phyloP scores from a whole-genome alignment of 1,139 yeast genomes.

The Scheffersomyces illinoinensis region DNA sequence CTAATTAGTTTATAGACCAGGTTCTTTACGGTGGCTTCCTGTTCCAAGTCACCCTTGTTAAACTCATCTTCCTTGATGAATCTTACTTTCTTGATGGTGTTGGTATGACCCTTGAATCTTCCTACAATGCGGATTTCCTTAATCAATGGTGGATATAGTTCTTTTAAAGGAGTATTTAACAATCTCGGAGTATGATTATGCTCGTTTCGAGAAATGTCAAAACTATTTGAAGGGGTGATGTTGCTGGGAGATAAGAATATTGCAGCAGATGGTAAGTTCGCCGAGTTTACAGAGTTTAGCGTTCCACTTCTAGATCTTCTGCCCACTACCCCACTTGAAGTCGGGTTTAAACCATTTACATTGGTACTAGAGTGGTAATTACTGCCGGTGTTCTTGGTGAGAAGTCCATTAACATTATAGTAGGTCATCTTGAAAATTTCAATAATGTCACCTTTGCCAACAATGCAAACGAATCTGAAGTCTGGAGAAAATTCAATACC shows the following conservation, averaged over 20 bases:
- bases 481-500: constrained; percentile 65
- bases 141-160: constrained; percentile 36
- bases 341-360: constrained; percentile 8
- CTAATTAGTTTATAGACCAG: constrained; percentile 58
- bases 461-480: constrained; percentile 57
- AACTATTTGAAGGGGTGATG: constrained; percentile 22
- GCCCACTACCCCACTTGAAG: constrained; percentile 9
- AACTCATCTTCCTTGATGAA: constrained; percentile 24
- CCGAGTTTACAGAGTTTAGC: constrained; percentile 29
- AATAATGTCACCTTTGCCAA: constrained; percentile 61
- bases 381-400: constrained; percentile 18
- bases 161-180: constrained; percentile 1
- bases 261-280: constrained; percentile 7
- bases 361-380: constrained; percentile 16
- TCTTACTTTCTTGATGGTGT: constrained; percentile 56
- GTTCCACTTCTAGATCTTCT: constrained; percentile 44
- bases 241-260: constrained; percentile 22
- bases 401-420: constrained; percentile 37
- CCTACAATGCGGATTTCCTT: constrained; percentile 47
- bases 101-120: constrained; percentile 65
- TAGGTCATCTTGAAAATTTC: constrained; percentile 52
- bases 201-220: constrained; percentile 16
- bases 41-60: constrained; percentile 15
- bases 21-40: constrained; percentile 16
- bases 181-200: background rate